phyloP scores from a whole-genome alignment of 225 moss, liverwort and hornwort species.

The Ulota crispa region DNA sequence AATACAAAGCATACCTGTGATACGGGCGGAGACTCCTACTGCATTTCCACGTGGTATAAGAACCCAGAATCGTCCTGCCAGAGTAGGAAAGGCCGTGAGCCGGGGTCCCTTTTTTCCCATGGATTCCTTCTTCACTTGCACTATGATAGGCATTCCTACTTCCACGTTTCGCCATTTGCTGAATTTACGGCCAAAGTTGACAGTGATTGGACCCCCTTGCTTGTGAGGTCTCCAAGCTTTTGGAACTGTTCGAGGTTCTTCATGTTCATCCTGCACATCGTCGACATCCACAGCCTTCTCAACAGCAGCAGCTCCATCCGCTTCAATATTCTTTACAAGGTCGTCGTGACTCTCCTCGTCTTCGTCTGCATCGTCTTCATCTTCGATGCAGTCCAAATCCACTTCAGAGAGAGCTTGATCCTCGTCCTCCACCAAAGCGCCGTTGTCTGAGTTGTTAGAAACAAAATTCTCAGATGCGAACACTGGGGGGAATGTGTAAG shows the following conservation, averaged over 20 bases:
- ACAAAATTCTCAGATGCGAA: constrained; percentile 18
- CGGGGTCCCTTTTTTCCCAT: constrained; percentile 97
- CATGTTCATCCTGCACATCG: constrained; percentile 25
- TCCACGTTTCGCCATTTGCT: constrained; percentile 94
- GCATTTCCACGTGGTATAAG: constrained; percentile 82
- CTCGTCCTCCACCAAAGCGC: constrained; percentile 32
- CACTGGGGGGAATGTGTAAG: constrained; percentile 82
- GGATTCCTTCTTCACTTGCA: constrained; percentile 97
- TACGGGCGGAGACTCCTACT: constrained; percentile 86
- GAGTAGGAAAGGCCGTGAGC: constrained; percentile 89
- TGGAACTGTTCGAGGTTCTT: constrained; percentile 9
- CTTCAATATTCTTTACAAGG: constrained; percentile 18
- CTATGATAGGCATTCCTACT: constrained; percentile 95
- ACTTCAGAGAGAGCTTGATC: constrained; percentile 34
- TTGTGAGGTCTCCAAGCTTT: constrained; percentile 50
- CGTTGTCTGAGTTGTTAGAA: constrained; percentile 30
- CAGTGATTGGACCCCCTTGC: constrained; percentile 72
- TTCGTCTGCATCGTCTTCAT: constrained; percentile 42
- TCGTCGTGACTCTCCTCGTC: constrained; percentile 26
- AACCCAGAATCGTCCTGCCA: constrained; percentile 99
- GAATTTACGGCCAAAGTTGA: constrained; percentile 91
- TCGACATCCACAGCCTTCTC: constrained; percentile 26
- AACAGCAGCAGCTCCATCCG: constrained; percentile 16
- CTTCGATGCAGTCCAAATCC: constrained; percentile 35
- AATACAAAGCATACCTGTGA: constrained; percentile 59